These are phyloP conservation scores for Salix udensis DNA, from an alignment of 345 rosid species.

Conservation along the genomic window DNA sequence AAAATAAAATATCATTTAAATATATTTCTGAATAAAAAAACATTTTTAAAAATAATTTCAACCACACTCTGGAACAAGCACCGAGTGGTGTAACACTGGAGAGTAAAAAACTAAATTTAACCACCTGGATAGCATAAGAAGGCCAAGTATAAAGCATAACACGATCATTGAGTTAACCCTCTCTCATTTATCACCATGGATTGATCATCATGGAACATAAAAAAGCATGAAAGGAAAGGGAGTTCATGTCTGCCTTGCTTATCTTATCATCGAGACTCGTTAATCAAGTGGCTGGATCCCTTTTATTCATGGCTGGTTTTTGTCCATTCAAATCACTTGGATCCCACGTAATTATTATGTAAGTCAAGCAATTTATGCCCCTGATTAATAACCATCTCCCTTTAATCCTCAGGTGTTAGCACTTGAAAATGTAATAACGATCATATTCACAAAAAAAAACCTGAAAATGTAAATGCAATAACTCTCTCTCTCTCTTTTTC, in stretches of 20 bases:
- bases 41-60: too few relatives aligned
- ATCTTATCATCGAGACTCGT: constrained; percentile 1
- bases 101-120: too few relatives aligned
- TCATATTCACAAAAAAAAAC: too few relatives aligned
- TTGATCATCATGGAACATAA: neutral
- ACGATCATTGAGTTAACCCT: too few relatives aligned
- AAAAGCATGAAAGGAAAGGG: neutral
- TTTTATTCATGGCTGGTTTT: neutral
- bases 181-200: neutral
- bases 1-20: too few relatives aligned
- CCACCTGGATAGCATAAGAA: too few relatives aligned
- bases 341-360: neutral
- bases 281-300: constrained; percentile 10
- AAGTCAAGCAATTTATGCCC: neutral
- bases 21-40: too few relatives aligned
- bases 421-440: neutral
- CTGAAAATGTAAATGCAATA: too few relatives aligned
- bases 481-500: too few relatives aligned
- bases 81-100: too few relatives aligned
- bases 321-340: constrained; percentile 2
- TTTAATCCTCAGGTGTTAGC: neutral
- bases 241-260: neutral
- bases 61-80: too few relatives aligned
- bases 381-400: neutral
- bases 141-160: too few relatives aligned